Base-by-base conservation (phyloP, 2,329 filamentous ascomycete genomes). In the Sporothrix mexicana region DNA sequence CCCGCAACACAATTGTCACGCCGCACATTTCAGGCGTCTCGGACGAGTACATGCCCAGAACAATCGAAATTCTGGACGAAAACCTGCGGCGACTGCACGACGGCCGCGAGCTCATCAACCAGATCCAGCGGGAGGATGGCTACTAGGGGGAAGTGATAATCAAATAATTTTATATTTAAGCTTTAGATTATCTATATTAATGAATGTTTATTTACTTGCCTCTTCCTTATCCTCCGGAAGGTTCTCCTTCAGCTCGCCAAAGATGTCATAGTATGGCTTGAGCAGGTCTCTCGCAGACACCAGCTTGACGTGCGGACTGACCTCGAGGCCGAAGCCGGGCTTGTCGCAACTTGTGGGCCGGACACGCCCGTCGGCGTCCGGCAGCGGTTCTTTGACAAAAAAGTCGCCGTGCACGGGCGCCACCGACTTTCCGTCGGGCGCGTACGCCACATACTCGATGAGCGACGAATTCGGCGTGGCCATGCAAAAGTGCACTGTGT, bases 361-460 rank as follows among this genome's bases (percentile, higher is more conserved):
- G 67, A 98, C 85, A 81, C 90, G 96, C 0, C 95, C 95, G 77
- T 94, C 91, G 9, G 86, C 89, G 10, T 25, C 55, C 0, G 94
- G 94, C 74, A 98, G 95, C 6, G 94, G 94, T 84, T 97, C 95
- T 81, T 97, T 94, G 45, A 92, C 79, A 83, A 97, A 98, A 69
- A 98, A 85, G 77, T 97, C 93, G 49, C 95, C 95, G 81, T 98
- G 98, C 6, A 98, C 95, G 1, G 95, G 95, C 75, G 95, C 84
- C 20, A 98, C 95, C 74, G 90, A 94, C 85, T 94, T 93, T 64
- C 95, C 95, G 78, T 98, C 94, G 0, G 94, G 89, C 1, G 94
- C 97, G 83, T 97, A 97, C 77, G 95, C 95, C 30, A 98, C 88
- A 79, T 98, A 98, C 82, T 98, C 95, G 82, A 97, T 95, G 87